A percentile compares a stretch with the other conserved stretches of the same genome.
Evolutionary conservation across 352 stramenopile genomes (phyloP).

Genomic region (Globisporangium yorkense): DNA sequence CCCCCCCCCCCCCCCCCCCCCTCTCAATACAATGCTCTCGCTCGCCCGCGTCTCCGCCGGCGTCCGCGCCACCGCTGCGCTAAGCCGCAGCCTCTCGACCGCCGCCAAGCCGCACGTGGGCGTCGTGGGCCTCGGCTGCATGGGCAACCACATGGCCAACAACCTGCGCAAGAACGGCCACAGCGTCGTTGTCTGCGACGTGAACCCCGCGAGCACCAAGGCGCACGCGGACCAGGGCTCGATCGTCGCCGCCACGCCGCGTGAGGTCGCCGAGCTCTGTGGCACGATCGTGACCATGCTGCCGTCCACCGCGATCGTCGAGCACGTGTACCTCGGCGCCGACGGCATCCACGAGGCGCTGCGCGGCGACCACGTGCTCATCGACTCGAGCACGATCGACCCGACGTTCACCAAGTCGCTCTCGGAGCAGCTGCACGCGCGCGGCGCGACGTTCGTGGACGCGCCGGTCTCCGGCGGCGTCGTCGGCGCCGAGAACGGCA

Average conservation of each 20-base stretch:
- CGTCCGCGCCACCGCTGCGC: background rate
- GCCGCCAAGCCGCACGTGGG: constrained; percentile 51
- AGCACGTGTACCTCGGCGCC: constrained; percentile 70
- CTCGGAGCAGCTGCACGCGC: constrained; percentile 46
- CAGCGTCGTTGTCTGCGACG: constrained; percentile 78
- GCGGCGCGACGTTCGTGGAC: constrained; percentile 85
- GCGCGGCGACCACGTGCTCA: constrained; percentile 77
- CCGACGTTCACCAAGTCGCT: constrained; percentile 90
- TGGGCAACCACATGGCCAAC: constrained; percentile 91
- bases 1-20: no score
- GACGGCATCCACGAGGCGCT: constrained; percentile 67
- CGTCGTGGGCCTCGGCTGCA: constrained; percentile 93
- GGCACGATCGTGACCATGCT: constrained; percentile 94
- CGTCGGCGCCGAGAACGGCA: constrained; percentile 91
- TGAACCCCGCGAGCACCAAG: constrained; percentile 42
- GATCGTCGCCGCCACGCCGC: constrained; percentile 38
- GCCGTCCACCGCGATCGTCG: constrained; percentile 86
- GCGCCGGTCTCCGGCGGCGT: constrained; percentile 96
- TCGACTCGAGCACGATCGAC: constrained; percentile 96
- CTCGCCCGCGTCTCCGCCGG: no score
- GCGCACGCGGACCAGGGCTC: constrained; percentile 49
- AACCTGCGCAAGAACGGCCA: constrained; percentile 86
- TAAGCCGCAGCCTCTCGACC: constrained; percentile 10
- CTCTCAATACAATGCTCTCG: no score
- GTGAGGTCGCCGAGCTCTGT: constrained; percentile 72